Base-by-base conservation (phyloP, 2,329 filamentous ascomycete genomes). In the Cryoendolithus antarcticus region DNA sequence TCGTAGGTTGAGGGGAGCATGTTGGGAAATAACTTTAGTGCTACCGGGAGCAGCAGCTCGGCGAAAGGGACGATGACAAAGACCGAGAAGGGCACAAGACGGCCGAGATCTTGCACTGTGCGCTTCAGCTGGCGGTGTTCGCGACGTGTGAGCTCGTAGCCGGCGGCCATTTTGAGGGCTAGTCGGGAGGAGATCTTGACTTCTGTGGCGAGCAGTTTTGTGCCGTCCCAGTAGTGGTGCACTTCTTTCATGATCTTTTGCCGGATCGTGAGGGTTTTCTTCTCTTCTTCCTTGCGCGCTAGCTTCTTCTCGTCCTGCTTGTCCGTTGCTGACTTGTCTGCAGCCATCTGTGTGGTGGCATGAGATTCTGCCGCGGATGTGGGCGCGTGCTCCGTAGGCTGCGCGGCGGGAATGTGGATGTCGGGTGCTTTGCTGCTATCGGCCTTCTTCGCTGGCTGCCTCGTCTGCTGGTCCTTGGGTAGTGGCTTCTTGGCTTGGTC, bases 21-120 rank as follows among this genome's bases (percentile, higher is more conserved):
- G 64, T 96, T 96, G 60, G 91, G 91, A 75, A 98, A 98, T 34
- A 98, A 68, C 65, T 84, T 93, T 37, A 98, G 72, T 6, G 89
- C 91, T 34, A 98, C 71, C 2, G 91, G 91, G 13, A 96, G 76
- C 34, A 98, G 74, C 29, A 95, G 70, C 66, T 98, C 91, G 42
- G 88, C 91, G 50, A 98, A 93, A 1, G 91, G 91, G 30, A 98
- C 86, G 50, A 98, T 89, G 54, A 98, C 75, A 63, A 98, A 98
- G 51, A 95, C 82, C 6, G 88, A 93, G 63, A 98, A 98, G 10
- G 91, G 91, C 9, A 98, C 83, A 42, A 98, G 68, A 10, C 91
- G 88, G 29, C 77, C 86, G 34, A 98, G 72, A 66, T 98, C 91
- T 62, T 93, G 85, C 10, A 95, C 86, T 8, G 91, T 98, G 56